A percentile compares a stretch with the other conserved stretches of the same genome.
Conservation (phyloP, 2,329 filamentous ascomycete genomes). For the Xylariaceae sp. region DNA sequence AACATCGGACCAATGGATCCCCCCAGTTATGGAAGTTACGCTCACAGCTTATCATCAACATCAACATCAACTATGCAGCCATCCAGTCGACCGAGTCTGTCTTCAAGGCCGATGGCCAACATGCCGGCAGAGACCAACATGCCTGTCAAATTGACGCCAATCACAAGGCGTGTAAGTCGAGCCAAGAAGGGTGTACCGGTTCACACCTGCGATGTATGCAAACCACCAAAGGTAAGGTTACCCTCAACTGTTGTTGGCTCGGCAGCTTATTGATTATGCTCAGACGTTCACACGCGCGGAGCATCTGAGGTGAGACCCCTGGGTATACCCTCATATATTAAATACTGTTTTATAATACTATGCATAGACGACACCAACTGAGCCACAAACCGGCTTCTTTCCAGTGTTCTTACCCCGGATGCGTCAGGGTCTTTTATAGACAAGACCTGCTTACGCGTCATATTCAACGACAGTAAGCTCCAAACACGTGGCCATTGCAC, state of each 20-base stretch:
- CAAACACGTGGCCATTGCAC: neutral
- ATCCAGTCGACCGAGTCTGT: constrained; percentile 30
- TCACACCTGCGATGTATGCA: constrained; percentile 51
- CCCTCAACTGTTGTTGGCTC: neutral
- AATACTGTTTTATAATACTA: constrained; percentile 26
- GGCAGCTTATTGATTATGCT: constrained; percentile 22
- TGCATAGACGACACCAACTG: constrained; percentile 53
- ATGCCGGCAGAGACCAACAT: constrained; percentile 34
- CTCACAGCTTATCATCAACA: constrained; percentile 36
- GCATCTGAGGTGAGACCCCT: constrained; percentile 50
- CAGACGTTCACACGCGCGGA: constrained; percentile 61
- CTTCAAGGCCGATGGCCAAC: constrained; percentile 42
- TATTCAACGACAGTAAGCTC: constrained; percentile 46
- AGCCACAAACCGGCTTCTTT: constrained; percentile 54
- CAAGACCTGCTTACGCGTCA: constrained; percentile 58
- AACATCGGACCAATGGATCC: constrained; percentile 50
- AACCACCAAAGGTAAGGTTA: constrained; percentile 45
- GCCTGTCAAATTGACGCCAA: constrained; percentile 51
- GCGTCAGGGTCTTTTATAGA: constrained; percentile 55
- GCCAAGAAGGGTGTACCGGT: constrained; percentile 58
- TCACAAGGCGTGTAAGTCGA: constrained; percentile 53
- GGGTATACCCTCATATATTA: neutral
- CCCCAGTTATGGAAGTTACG: constrained; percentile 33
- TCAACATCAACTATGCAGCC: constrained; percentile 34
- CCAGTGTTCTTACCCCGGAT: constrained; percentile 49